Evolutionary conservation across 345 rosid genomes (phyloP).

Genomic region (Gossypium rotundifolium): DNA sequence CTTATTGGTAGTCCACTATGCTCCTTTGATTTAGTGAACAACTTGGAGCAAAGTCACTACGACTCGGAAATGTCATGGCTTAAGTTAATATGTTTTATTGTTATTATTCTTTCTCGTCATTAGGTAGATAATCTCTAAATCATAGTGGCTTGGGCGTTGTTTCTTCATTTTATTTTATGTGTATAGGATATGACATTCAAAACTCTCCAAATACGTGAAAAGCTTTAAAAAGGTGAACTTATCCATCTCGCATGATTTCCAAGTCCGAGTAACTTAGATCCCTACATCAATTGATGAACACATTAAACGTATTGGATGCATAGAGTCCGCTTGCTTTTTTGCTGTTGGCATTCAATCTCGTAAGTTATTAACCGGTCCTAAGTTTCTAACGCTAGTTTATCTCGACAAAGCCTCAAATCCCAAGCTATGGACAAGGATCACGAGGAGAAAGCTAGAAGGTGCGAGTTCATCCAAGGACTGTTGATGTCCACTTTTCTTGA

Average conservation of each 20-base stretch:
- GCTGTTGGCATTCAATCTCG: background rate
- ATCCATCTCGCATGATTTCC: background rate
- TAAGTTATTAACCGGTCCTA: background rate
- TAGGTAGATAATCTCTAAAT: background rate
- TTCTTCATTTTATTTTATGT: background rate
- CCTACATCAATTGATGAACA: too few relatives aligned
- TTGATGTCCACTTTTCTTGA: slow-evolving; percentile 48
- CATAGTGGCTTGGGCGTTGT: background rate
- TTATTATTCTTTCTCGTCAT: background rate
- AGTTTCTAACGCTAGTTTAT: slow-evolving; percentile 20
- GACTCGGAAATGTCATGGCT: background rate
- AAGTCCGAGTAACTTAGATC: background rate
- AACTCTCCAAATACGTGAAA: background rate
- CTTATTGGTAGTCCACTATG: background rate
- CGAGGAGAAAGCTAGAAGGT: slow-evolving; percentile 42
- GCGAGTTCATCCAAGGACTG: slow-evolving; percentile 47
- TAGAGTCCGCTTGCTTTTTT: too few relatives aligned
- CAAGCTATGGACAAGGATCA: slow-evolving; percentile 40
- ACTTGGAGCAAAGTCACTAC: background rate
- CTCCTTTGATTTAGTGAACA: background rate
- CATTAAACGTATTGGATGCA: too few relatives aligned
- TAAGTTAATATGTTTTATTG: background rate
- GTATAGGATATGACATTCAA: background rate
- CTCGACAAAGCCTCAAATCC: slow-evolving; percentile 18
- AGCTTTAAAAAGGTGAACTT: background rate